These are phyloP conservation scores for Nevesoporus exiguus DNA, from an alignment of 768 basidiomycete genomes.

Conservation along the genomic window DNA sequence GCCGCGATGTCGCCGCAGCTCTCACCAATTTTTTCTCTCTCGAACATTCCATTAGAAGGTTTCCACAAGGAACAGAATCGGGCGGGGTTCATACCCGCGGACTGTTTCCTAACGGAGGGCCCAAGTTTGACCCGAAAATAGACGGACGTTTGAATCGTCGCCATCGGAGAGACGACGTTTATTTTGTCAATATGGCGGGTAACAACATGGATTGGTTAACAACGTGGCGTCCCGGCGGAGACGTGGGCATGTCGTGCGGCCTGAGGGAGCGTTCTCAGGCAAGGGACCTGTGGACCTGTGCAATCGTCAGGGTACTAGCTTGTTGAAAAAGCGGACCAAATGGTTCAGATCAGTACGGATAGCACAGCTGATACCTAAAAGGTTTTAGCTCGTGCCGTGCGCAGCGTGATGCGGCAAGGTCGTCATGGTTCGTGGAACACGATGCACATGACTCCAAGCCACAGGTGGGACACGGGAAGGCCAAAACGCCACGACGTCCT, in stretches of 20 bases:
- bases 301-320: conserved; percentile 2
- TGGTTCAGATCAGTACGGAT: not conserved
- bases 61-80: conserved; percentile 13
- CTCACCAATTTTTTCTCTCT: not conserved
- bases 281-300: not conserved
- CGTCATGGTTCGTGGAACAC: not conserved
- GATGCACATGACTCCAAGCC: not conserved
- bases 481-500: too few relatives aligned
- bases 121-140: too few relatives aligned
- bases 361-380: not conserved
- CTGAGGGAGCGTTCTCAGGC: conserved; percentile 3
- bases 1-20: conserved; percentile 1
- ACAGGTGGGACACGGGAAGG: not conserved
- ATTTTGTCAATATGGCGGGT: too few relatives aligned
- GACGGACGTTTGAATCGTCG: too few relatives aligned
- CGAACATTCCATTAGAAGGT: conserved; percentile 24
- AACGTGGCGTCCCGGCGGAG: conserved; percentile 13
- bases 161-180: too few relatives aligned
- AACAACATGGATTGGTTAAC: not conserved
- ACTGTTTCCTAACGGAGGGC: not conserved
- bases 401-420: not conserved
- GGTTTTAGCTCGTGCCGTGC: not conserved
- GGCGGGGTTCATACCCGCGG: conserved; percentile 12
- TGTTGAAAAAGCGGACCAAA: not conserved
- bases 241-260: not conserved